Evolutionary conservation across 179 eudicot species (phyloP), one percentile per base, ranked within the genome.

Genomic region (Silene coronaria): DNA sequence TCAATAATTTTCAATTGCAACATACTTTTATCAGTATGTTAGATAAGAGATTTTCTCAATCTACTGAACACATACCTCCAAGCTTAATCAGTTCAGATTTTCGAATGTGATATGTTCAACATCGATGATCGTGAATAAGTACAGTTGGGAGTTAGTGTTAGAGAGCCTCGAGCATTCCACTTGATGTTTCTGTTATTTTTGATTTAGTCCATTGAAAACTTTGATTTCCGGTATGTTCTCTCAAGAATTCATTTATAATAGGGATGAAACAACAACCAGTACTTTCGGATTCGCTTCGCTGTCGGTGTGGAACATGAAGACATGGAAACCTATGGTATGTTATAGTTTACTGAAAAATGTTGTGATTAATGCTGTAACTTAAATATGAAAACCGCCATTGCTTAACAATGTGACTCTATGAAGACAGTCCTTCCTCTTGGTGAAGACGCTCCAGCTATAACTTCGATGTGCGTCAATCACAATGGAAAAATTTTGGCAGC

Each of bases 371-470:
- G 62, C 21, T 57, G 26, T 79, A 23, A 55, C 22, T 72, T 38
- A 60, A 34, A 30, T 27, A 24, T 73, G 46, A 77, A 72, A 46
- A 42, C 76, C 48, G 67, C 51, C 62, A 16, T 82, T 80, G 71
- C 80, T 70, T 81, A 75, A 77, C 74, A 36, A 76, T 77, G 82
- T 59, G 46, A 84, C 83, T 83, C 78, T 83, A 73, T 92, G 90
- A 89, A 95, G 99, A 77, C 95, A 86, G 96, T 90, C 87, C 99
- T 92, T 81, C 99, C 97, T 67, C 99, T 95, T 85, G 99, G 99
- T 77, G 87, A 91, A 84, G 99, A 95, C 78, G 96, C 99, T 45
- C 99, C 99, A 38, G 96, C 97, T 71, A 89, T 95, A 76, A 95
- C 97, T 71, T 95, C 97, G 32, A 64, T 92, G 77, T 87, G 92